phyloP scores from a whole-genome alignment of 208 protist species.

The Ichthyophonus hoferi region DNA sequence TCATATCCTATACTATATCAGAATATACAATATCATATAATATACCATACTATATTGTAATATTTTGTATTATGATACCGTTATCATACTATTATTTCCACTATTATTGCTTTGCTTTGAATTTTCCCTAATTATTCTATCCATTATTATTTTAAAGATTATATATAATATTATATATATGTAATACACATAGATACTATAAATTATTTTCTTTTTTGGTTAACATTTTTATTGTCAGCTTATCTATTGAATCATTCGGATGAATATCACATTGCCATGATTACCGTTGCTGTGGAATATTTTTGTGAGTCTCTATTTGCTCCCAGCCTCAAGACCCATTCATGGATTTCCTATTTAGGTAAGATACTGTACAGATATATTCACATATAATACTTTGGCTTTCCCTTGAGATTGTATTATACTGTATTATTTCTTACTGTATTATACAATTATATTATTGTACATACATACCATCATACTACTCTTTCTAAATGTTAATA shows the following conservation, averaged over 20 bases:
- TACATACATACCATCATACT: neutral
- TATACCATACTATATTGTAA: no score
- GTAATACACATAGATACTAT: no score
- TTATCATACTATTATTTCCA: no score
- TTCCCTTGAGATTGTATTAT: neutral
- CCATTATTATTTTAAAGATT: no score
- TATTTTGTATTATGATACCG: no score
- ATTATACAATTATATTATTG: neutral
- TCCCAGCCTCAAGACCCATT: neutral
- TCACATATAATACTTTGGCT: neutral
- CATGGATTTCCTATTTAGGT: neutral
- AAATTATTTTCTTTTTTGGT: no score
- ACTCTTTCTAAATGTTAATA: neutral
- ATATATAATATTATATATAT: no score
- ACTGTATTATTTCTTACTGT: neutral
- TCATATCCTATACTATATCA: no score
- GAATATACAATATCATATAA: no score
- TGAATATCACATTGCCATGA: slow-evolving; percentile 11
- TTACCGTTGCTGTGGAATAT: neutral
- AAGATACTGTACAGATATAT: neutral
- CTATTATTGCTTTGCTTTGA: no score
- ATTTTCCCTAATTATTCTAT: no score
- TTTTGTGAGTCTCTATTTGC: neutral
- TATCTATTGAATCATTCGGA: slow-evolving; percentile 7
- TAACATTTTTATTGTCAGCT: no score